A percentile compares a stretch with the other conserved stretches of the same genome.
Conservation (phyloP, 1,139 yeast species). For the Zhuliangozyma parablackwelliae region DNA sequence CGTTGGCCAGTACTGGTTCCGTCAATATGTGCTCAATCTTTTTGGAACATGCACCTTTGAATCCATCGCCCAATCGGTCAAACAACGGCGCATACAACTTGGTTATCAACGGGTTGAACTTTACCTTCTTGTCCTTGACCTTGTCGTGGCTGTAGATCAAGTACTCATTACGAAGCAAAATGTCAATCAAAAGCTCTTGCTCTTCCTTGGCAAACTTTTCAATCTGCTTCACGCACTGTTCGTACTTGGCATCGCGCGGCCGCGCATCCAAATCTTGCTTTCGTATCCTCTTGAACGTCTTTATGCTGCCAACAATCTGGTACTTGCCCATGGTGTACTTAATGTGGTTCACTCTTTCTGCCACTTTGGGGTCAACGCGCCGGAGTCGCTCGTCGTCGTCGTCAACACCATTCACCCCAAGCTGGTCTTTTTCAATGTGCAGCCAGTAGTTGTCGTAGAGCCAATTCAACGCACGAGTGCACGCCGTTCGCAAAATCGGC, state of each 20-base stretch:
- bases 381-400: slow-evolving; percentile 15
- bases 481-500: slow-evolving; percentile 56
- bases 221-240: slow-evolving; percentile 22
- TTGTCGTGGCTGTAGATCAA: slow-evolving; percentile 25
- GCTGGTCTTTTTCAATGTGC: slow-evolving; percentile 22
- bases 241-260: slow-evolving; percentile 27
- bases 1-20: not conserved
- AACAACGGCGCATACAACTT: slow-evolving; percentile 32
- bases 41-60: slow-evolving; percentile 15
- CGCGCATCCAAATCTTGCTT: slow-evolving; percentile 39
- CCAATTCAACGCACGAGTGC: slow-evolving; percentile 69
- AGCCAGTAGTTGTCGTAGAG: slow-evolving; percentile 72
- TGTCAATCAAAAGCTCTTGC: slow-evolving; percentile 10
- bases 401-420: slow-evolving; percentile 1
- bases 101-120: slow-evolving; percentile 24
- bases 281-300: slow-evolving; percentile 35
- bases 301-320: slow-evolving; percentile 16
- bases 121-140: slow-evolving; percentile 15
- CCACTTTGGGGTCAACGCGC: not conserved
- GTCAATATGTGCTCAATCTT: slow-evolving; percentile 3
- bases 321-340: slow-evolving; percentile 2
- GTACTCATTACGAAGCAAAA: slow-evolving; percentile 22
- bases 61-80: slow-evolving; percentile 23
- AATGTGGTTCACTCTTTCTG: slow-evolving; percentile 1
- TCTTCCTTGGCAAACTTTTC: slow-evolving; percentile 5